Evolutionary conservation across 441 rosid species (phyloP), one percentile per base, ranked within the genome.

Genomic region (Eruca vesicaria): DNA sequence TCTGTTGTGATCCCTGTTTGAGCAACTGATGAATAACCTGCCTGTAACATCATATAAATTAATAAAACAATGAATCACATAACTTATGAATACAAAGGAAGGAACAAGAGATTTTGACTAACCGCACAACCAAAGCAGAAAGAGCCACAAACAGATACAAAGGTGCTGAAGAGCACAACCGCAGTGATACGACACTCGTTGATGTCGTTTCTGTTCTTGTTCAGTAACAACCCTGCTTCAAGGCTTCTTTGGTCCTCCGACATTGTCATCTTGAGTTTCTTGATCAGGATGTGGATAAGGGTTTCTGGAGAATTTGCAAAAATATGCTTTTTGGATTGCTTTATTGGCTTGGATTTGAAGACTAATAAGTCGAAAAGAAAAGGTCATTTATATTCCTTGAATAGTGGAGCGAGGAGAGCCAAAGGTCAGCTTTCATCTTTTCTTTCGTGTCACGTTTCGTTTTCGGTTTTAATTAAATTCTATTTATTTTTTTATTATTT

Each of bases 21-120:
- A 41, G 87, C 88, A 48, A 86, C 89, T 2, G 98, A 86, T 58
- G 97, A 87, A 76, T 89, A 93, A 9, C 89, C 97, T 11, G 71
- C 21, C 97, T 91, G 77, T 35, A 35, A 65, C 21, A 45, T 78
- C 71, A 48, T 48, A 48, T 48, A 48, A 48, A 9, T 48, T 48
- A 45, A 45, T 45, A 45, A 48, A 48, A 59, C 1, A 29, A 62
- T 62, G n/a, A 19, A 33, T 11, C 45, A 12, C 5, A 35, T 2
- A 35, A 11, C 4, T 19, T 52, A 18, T 35, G 26, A 12, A 52
- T 52, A 52, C 26, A 52, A 48, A 52, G 26, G 26, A 52, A 18
- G 26, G 9, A 32, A 33, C 2, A 1, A 52, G 6, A 19, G 26
- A 52, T 52, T 2, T 16, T 16, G n/a, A 74, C 91, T 87, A 64